These are phyloP conservation scores for Sinapis alba DNA, from an alignment of 441 rosid genomes.

Conservation along the genomic window DNA sequence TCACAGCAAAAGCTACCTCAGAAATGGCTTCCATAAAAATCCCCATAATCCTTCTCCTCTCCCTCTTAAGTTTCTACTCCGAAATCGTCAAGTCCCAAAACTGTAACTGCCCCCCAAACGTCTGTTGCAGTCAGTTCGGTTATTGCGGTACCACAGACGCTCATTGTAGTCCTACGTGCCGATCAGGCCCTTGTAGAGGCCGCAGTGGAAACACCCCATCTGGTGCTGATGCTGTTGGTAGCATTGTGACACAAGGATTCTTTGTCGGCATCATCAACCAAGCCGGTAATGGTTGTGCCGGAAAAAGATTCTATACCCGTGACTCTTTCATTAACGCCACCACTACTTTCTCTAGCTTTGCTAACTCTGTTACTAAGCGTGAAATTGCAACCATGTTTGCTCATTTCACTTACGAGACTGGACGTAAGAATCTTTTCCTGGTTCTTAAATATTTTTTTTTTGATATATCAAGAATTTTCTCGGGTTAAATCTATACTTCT, in stretches of 20 bases:
- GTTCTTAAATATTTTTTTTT: neutral
- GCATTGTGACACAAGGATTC: neutral
- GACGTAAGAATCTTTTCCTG: neutral
- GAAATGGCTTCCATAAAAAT: neutral
- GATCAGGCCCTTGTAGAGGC: neutral
- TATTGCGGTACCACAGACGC: neutral
- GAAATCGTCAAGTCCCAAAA: neutral
- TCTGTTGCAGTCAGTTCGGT: conserved; percentile 3
- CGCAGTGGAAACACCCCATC: neutral
- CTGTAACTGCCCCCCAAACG: conserved; percentile 2
- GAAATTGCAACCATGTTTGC: neutral
- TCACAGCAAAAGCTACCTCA: neutral
- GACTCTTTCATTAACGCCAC: neutral
- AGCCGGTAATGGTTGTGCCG: neutral
- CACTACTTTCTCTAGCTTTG: neutral
- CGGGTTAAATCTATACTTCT: neutral
- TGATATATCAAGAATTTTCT: neutral
- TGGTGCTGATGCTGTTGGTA: neutral
- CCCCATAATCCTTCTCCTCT: neutral
- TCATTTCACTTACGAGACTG: neutral
- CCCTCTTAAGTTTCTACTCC: neutral
- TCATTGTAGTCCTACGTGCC: neutral
- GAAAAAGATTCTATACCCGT: neutral
- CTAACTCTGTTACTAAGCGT: neutral
- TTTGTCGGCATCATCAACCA: neutral